A percentile compares a stretch with the other conserved stretches of the same genome.
phyloP scores from a whole-genome alignment of 768 basidiomycete genomes.

The Guyanaporus albipodus region DNA sequence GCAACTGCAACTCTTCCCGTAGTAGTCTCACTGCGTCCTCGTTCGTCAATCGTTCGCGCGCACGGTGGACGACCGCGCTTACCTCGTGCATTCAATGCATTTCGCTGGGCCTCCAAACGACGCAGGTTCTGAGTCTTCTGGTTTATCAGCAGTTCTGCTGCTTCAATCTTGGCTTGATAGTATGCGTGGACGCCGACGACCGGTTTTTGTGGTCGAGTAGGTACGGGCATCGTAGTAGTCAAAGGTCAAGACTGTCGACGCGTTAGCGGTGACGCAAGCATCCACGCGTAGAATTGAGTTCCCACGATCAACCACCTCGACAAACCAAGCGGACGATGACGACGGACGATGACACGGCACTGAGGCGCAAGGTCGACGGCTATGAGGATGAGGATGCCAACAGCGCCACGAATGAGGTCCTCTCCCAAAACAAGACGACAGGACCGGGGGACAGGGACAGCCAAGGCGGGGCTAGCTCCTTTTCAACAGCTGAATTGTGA shows the following conservation, averaged over 20 bases:
- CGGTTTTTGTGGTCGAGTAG: slow-evolving; percentile 33
- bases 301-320: background rate
- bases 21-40: slow-evolving; percentile 68
- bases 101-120: slow-evolving; percentile 93
- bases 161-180: slow-evolving; percentile 94
- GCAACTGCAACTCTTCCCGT: slow-evolving; percentile 85
- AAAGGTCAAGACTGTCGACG: background rate
- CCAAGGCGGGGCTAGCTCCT: no score
- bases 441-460: no score
- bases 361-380: no score
- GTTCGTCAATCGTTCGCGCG: background rate
- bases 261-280: slow-evolving; percentile 1
- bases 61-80: slow-evolving; percentile 12
- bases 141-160: slow-evolving; percentile 89
- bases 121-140: slow-evolving; percentile 95
- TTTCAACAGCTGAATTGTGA: background rate
- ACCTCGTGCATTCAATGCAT: slow-evolving; percentile 96
- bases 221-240: slow-evolving; percentile 32
- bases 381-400: no score
- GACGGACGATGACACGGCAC: no score
- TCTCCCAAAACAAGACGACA: no score
- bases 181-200: slow-evolving; percentile 80
- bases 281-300: background rate
- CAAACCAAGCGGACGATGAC: no score
- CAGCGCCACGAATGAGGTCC: no score